These are phyloP conservation scores for Excoecaria agallocha DNA, from an alignment of 345 rosid genomes.

Conservation along the genomic window DNA sequence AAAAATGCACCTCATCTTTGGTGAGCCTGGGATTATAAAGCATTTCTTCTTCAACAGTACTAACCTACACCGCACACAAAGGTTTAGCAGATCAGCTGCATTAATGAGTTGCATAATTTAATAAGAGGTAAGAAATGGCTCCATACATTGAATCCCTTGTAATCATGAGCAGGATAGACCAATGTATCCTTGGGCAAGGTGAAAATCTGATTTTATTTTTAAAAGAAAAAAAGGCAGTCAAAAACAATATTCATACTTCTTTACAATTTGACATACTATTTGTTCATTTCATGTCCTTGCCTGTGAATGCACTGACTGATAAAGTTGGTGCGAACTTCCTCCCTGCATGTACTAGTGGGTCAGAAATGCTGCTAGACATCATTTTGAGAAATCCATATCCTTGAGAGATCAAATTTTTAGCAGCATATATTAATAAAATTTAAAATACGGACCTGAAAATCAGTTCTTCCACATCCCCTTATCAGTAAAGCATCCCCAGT, in stretches of 20 bases:
- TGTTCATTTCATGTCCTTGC: slow-evolving; percentile 33
- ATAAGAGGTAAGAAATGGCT: slow-evolving; percentile 3
- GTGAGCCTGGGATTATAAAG: slow-evolving; percentile 70
- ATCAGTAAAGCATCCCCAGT: slow-evolving; percentile 86
- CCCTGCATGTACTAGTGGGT: slow-evolving; percentile 44
- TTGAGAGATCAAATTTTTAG: not conserved
- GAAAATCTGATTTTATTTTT: slow-evolving; percentile 54
- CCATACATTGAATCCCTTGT: slow-evolving; percentile 80
- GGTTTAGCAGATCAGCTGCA: slow-evolving; percentile 15
- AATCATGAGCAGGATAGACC: slow-evolving; percentile 93
- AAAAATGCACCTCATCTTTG: slow-evolving; percentile 63
- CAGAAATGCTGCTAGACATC: not conserved
- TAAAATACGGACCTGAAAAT: slow-evolving; percentile 69
- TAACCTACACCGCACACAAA: slow-evolving; percentile 50
- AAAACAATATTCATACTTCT: not conserved
- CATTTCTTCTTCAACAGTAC: slow-evolving; percentile 91
- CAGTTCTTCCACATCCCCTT: slow-evolving; percentile 98
- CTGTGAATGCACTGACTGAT: slow-evolving; percentile 92
- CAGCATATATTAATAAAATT: not conserved
- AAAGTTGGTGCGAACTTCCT: slow-evolving; percentile 80
- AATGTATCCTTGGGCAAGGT: slow-evolving; percentile 78
- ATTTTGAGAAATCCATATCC: not conserved
- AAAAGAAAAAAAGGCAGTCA: slow-evolving; percentile 3
- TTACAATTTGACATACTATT: not conserved
- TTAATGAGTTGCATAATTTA: slow-evolving; percentile 6